These are phyloP conservation scores for Zymoseptoria brevis DNA, from an alignment of 2,329 filamentous ascomycete genomes.

Conservation along the genomic window DNA sequence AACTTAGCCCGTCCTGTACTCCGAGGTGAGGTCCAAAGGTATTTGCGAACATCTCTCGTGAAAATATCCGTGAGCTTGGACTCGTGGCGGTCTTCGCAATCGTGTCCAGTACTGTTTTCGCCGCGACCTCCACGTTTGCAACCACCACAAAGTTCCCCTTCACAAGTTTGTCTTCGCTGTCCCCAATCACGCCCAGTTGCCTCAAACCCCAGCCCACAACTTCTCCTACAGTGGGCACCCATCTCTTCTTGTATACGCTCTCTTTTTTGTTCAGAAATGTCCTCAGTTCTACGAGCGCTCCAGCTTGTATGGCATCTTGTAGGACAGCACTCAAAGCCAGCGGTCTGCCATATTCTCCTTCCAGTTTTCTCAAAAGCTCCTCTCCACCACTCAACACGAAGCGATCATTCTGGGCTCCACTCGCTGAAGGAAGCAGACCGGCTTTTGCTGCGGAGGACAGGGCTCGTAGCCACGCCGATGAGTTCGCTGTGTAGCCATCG, in stretches of 20 bases:
- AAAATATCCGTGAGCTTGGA: slow-evolving; percentile 29
- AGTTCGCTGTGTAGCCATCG: slow-evolving; percentile 75
- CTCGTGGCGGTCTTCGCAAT: slow-evolving; percentile 26
- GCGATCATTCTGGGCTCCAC: slow-evolving; percentile 34
- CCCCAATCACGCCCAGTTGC: slow-evolving; percentile 45
- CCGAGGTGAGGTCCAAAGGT: slow-evolving; percentile 20
- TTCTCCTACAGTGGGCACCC: slow-evolving; percentile 50
- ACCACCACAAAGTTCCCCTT: slow-evolving; percentile 59
- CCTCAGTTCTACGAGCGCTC: slow-evolving; percentile 61
- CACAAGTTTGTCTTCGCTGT: slow-evolving; percentile 45
- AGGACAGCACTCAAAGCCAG: slow-evolving; percentile 73
- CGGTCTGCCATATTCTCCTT: slow-evolving; percentile 74
- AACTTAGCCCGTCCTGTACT: slow-evolving; percentile 24
- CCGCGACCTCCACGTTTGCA: slow-evolving; percentile 47
- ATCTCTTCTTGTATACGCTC: slow-evolving; percentile 64
- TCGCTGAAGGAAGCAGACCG: slow-evolving; percentile 48
- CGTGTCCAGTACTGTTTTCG: slow-evolving; percentile 32
- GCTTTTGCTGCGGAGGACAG: slow-evolving; percentile 60
- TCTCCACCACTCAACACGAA: slow-evolving; percentile 49
- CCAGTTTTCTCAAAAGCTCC: slow-evolving; percentile 60
- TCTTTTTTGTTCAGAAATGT: slow-evolving; percentile 59
- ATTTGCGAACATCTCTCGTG: slow-evolving; percentile 23
- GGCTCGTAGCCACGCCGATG: slow-evolving; percentile 68
- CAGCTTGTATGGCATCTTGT: slow-evolving; percentile 60
- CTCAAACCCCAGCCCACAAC: slow-evolving; percentile 68